Percentiles rank a stretch among this genome's conserved stretches.
Evolutionary conservation across 805 yeast genomes (phyloP).

Genomic region (Lipomyces chichibuensis): DNA sequence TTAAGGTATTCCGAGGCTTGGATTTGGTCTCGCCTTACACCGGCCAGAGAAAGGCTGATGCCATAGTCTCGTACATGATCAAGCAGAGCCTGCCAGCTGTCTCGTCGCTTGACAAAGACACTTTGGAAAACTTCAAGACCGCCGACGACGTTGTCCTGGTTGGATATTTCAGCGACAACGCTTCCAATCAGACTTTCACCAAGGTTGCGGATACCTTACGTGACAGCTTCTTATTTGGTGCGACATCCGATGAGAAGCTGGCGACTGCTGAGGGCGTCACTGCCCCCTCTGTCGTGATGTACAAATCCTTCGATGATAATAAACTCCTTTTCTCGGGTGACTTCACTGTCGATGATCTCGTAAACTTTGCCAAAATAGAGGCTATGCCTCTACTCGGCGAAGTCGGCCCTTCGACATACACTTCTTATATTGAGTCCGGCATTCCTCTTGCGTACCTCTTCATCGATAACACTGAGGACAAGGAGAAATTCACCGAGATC

Average conservation of each 20-base stretch:
- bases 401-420: conserved; percentile 77
- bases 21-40: conserved; percentile 64
- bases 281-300: conserved; percentile 54
- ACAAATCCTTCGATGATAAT: conserved; percentile 44
- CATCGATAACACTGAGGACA: conserved; percentile 70
- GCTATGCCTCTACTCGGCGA: conserved; percentile 85
- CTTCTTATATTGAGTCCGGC: conserved; percentile 68
- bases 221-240: conserved; percentile 65
- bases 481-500: conserved; percentile 55
- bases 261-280: conserved; percentile 49
- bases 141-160: conserved; percentile 50
- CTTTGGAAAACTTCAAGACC: conserved; percentile 55
- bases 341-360: conserved; percentile 48
- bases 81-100: conserved; percentile 83
- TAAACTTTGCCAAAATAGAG: conserved; percentile 60
- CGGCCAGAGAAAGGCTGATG: conserved; percentile 82
- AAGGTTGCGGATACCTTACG: conserved; percentile 65
- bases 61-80: conserved; percentile 76
- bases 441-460: conserved; percentile 88
- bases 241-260: conserved; percentile 48
- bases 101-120: conserved; percentile 52
- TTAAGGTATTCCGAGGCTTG: conserved; percentile 69
- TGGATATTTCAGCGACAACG: conserved; percentile 57
- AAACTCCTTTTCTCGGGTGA: conserved; percentile 40
- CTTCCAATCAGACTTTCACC: conserved; percentile 61